Evolutionary conservation across 345 rosid species (phyloP).

Genomic region (Fremontodendron californicum): DNA sequence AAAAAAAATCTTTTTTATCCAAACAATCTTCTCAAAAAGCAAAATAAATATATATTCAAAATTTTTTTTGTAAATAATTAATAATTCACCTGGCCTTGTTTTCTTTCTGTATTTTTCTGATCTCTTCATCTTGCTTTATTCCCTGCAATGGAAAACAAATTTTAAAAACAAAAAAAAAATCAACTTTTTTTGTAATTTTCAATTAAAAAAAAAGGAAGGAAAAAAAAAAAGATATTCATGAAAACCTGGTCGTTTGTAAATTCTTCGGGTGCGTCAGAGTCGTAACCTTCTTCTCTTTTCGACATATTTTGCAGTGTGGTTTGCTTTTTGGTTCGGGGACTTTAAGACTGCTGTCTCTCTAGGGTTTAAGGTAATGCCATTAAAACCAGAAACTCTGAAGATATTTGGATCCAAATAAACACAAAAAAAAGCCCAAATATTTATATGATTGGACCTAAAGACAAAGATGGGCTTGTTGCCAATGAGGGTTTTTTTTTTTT

Average conservation of each 20-base stretch:
- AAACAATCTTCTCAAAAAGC: background rate
- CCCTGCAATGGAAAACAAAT: conserved; percentile 40
- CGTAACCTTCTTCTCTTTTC: conserved; percentile 44
- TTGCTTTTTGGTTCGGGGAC: background rate
- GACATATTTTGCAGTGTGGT: conserved; percentile 32
- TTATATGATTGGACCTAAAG: background rate
- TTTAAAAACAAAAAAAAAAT: background rate
- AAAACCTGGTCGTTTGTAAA: conserved; percentile 74
- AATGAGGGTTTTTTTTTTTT: too few species aligned
- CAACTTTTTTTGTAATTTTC: background rate
- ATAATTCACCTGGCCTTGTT: conserved; percentile 52
- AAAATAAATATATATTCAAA: background rate
- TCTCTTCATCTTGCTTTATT: conserved; percentile 48
- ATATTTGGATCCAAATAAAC: background rate
- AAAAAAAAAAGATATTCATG: background rate
- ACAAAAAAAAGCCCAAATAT: background rate
- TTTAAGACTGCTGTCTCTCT: background rate
- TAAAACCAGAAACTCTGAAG: background rate
- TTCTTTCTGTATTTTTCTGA: conserved; percentile 58
- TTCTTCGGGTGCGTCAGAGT: conserved; percentile 78
- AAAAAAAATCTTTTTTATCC: background rate
- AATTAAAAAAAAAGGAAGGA: background rate
- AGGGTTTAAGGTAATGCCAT: background rate
- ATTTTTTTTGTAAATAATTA: background rate
- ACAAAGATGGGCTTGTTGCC: background rate